These are phyloP conservation scores for Parachaetomium inaequale DNA, from an alignment of 495 filamentous ascomycete species.

Conservation along the genomic window DNA sequence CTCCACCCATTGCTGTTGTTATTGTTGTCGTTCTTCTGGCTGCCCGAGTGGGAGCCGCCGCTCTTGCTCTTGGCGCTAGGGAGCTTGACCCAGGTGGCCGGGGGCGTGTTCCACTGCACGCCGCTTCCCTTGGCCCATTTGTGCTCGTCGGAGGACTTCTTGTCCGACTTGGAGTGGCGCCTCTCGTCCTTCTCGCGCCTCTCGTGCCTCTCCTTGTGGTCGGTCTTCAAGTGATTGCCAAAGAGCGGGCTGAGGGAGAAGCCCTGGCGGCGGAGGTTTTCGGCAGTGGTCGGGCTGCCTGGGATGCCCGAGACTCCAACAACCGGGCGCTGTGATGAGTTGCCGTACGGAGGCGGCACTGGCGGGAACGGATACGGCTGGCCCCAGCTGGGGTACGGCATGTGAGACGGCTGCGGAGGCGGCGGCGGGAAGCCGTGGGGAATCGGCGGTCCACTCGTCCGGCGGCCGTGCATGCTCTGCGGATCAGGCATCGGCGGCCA, in stretches of 20 bases:
- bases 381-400: neutral
- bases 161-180: neutral
- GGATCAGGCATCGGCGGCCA: neutral
- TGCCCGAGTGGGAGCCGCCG: neutral
- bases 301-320: conserved; percentile 9
- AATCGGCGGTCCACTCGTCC: neutral
- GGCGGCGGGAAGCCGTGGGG: conserved; percentile 5
- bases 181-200: neutral
- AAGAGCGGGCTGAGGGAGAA: conserved; percentile 8
- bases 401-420: neutral
- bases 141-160: neutral
- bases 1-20: neutral
- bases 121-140: neutral
- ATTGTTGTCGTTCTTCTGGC: neutral
- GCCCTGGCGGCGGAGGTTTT: conserved; percentile 1
- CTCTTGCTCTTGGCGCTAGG: conserved; percentile 5
- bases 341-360: conserved; percentile 1
- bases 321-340: neutral
- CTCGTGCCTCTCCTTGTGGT: neutral
- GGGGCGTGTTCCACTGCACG: neutral
- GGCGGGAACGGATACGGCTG: neutral
- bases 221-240: neutral
- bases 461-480: neutral
- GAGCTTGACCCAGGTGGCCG: neutral
- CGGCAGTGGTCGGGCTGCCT: neutral